Evolutionary conservation across 371 early-diverging fungal genomes (phyloP).

Genomic region (Mortierella sp.): DNA sequence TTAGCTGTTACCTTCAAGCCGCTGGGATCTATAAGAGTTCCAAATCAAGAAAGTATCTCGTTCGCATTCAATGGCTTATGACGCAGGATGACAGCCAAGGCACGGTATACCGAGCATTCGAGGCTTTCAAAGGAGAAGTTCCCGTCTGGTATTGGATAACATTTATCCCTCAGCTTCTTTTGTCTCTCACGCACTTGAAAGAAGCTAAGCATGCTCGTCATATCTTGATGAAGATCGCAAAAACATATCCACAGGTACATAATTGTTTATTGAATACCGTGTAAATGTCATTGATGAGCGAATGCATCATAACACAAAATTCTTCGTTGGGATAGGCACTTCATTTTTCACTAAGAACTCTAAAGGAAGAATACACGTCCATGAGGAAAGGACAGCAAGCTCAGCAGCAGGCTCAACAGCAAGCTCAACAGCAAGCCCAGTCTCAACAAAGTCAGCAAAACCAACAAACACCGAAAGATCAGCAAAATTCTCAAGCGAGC

Average conservation of each 20-base stretch:
- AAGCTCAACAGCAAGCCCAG: conserved; percentile 18
- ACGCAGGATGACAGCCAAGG: conserved; percentile 89
- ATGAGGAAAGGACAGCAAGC: conserved; percentile 69
- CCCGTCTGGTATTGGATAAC: conserved; percentile 98
- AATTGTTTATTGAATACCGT: conserved; percentile 7
- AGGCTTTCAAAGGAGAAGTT: conserved; percentile 89
- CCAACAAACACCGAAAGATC: conserved; percentile 23
- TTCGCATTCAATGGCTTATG: conserved; percentile 95
- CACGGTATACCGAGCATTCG: conserved; percentile 84
- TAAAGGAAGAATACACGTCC: conserved; percentile 85
- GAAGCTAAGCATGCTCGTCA: conserved; percentile 86
- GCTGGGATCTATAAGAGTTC: conserved; percentile 89
- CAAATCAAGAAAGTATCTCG: conserved; percentile 90
- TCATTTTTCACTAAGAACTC: conserved; percentile 94
- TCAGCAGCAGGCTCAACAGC: conserved; percentile 38
- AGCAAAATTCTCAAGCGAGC: conserved; percentile 7
- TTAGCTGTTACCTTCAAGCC: conserved; percentile 98
- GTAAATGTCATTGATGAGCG: neutral
- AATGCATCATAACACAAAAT: neutral
- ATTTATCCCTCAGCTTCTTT: conserved; percentile 96
- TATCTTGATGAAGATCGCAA: conserved; percentile 93
- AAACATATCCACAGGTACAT: conserved; percentile 92
- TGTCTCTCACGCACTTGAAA: conserved; percentile 75
- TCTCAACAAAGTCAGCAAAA: conserved; percentile 24
- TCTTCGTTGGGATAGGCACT: conserved; percentile 69